These are phyloP conservation scores for Candida broadrunensis DNA, from an alignment of 805 yeast genomes.

Conservation along the genomic window DNA sequence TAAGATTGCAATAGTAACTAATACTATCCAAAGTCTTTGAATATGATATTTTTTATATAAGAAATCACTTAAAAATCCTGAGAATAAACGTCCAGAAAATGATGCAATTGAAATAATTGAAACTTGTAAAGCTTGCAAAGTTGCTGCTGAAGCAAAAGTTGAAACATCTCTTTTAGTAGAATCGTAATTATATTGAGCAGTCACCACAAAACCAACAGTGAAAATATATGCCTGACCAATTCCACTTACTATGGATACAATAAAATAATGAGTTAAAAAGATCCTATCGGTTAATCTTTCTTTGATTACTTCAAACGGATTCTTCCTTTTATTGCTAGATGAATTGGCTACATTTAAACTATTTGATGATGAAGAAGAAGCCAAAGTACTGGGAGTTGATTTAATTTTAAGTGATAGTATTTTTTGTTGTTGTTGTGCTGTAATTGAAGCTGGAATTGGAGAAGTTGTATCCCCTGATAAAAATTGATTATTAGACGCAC, in stretches of 20 bases:
- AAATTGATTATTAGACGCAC: background rate
- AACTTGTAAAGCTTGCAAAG: constrained; percentile 69
- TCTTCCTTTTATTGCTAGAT: background rate
- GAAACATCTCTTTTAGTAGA: constrained; percentile 14
- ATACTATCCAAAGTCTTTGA: constrained; percentile 66
- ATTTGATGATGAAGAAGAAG: background rate
- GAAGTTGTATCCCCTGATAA: background rate
- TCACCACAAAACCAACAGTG: constrained; percentile 70
- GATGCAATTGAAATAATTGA: constrained; percentile 63
- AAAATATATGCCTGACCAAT: constrained; percentile 72
- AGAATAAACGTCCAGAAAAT: constrained; percentile 58
- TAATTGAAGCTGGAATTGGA: background rate
- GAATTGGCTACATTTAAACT: background rate
- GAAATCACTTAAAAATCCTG: constrained; percentile 67
- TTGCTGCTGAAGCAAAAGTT: constrained; percentile 20
- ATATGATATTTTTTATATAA: constrained; percentile 48
- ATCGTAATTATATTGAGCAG: constrained; percentile 35
- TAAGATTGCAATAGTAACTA: constrained; percentile 37
- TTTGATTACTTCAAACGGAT: constrained; percentile 16
- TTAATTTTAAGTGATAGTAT: background rate
- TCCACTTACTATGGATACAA: constrained; percentile 58
- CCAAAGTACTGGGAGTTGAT: background rate
- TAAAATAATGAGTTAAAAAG: constrained; percentile 51
- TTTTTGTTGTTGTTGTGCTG: background rate
- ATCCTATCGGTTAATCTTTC: constrained; percentile 18